Conservation (phyloP, 139 green algal genomes). For the Coccomyxa sp. region DNA sequence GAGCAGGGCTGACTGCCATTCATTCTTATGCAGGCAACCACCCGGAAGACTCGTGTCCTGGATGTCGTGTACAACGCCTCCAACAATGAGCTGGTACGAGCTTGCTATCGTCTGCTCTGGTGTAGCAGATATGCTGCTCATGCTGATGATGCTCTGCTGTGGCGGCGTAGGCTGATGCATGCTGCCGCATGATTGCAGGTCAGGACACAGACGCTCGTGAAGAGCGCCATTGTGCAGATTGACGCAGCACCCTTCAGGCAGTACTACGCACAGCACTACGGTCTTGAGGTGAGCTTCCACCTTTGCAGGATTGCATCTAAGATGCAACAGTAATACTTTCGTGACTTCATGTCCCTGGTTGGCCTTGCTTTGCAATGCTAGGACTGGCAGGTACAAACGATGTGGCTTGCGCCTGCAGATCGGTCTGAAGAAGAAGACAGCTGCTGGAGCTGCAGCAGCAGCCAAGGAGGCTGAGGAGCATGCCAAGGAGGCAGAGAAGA, state of each 20-base stretch:
- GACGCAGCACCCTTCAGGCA: constrained; percentile 96
- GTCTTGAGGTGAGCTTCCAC: constrained; percentile 90
- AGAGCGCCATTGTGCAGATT: constrained; percentile 92
- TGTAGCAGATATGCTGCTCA: background rate
- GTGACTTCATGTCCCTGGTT: too few relatives aligned
- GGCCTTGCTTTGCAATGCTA: too few relatives aligned
- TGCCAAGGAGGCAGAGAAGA: constrained; percentile 26
- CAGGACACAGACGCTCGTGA: constrained; percentile 98
- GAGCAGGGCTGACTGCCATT: background rate
- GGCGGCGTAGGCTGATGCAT: too few relatives aligned
- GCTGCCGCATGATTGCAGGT: constrained; percentile 58
- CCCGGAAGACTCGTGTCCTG: constrained; percentile 93
- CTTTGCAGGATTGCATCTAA: too few relatives aligned
- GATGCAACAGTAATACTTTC: too few relatives aligned
- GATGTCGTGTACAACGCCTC: constrained; percentile 98
- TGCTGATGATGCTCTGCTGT: too few relatives aligned
- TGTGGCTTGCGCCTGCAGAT: too few relatives aligned
- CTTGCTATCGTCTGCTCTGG: background rate
- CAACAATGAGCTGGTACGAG: constrained; percentile 97
- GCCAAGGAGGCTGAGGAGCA: constrained; percentile 7
- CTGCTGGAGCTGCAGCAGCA: constrained; percentile 19
- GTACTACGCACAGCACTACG: constrained; percentile 96
- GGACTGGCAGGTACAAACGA: too few relatives aligned
- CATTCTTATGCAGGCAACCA: constrained; percentile 57
- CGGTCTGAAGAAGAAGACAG: constrained; percentile 72